Base-by-base conservation (phyloP, 768 basidiomycete species). In the Rhodotorula sphaerocarpa region DNA sequence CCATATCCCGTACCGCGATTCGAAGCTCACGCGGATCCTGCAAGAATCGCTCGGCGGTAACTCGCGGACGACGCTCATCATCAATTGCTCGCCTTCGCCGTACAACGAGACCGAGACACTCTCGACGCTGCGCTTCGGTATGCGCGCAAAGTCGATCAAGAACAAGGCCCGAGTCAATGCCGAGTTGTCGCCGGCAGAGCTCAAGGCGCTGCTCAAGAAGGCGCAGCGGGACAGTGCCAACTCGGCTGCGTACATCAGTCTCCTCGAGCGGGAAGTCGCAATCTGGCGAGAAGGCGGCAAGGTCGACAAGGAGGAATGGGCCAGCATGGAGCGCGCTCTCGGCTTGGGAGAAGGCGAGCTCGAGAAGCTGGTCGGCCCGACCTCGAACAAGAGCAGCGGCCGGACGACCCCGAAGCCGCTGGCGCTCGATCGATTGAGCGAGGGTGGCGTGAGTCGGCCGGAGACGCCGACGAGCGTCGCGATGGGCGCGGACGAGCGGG, bases 121-220 rank as follows among this genome's bases (percentile, higher is more conserved):
- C 39, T 87, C 86, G 5, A 99, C 95, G 6, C 83, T 99, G n/a
- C 86, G 95, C 30, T 99, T 99, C 75, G 95, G 95, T 80, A 97
- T 97, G 75, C 89, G 95, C 25, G 93, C 95, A n/a, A 99, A 99
- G 77, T 88, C 89, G n/a, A 99, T 99, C 83, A 97, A 97, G 88
- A 99, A 99, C 77, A 89, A 88, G 64, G 95, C 95, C 64, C 87
- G 95, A 50, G 89, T 99, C 78, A 99, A 99, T 75, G 90, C 91
- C 56, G 95, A 99, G 76, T 82, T 99, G 55, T 89, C 93, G 4
- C 93, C 95, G 3, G 79, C 91, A 52, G 95, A 99, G 73, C 86
- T 99, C 78, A 99, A 97, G 75, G 84, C 83, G 16, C 79, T 95
- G 41, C 80, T 99, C 65, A 83, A 84, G 72, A 95, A 93, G 77